A percentile compares a stretch with the other conserved stretches of the same genome.
phyloP scores from a whole-genome alignment of 179 eudicot genomes.

The Spergularia azorica region DNA sequence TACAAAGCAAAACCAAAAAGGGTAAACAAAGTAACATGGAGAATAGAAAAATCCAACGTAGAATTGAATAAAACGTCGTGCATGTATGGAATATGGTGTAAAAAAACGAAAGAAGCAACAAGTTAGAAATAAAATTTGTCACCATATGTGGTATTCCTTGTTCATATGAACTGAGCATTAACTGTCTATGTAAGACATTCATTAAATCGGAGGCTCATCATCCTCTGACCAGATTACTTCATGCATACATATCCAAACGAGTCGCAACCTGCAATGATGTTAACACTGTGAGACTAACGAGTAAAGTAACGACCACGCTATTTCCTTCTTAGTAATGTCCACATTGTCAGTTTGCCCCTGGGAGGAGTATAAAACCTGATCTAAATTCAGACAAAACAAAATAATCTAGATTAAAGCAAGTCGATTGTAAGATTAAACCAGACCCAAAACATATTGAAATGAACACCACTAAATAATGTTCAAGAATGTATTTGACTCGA shows the following conservation, averaged over 20 bases:
- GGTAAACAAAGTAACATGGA: neutral
- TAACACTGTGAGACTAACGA: neutral
- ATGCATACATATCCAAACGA: slow-evolving; percentile 2
- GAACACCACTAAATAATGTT: too few relatives aligned
- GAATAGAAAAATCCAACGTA: neutral
- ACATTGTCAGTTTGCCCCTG: too few relatives aligned
- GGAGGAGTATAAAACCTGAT: neutral
- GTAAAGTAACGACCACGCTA: neutral
- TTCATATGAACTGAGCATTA: slow-evolving; percentile 19
- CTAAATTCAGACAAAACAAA: neutral
- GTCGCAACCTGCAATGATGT: slow-evolving; percentile 23
- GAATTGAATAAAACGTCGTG: slow-evolving; percentile 3
- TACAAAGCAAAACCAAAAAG: neutral
- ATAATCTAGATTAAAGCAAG: neutral
- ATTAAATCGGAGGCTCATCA: slow-evolving; percentile 17
- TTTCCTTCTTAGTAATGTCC: too few relatives aligned
- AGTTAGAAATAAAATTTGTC: slow-evolving; percentile 30
- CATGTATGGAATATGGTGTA: slow-evolving; percentile 18
- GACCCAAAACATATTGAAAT: too few relatives aligned
- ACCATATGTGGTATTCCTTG: slow-evolving; percentile 34
- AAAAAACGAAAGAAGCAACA: slow-evolving; percentile 5
- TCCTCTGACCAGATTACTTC: neutral
- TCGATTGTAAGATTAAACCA: too few relatives aligned
- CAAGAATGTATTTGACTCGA: too few relatives aligned
- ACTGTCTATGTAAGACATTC: slow-evolving; percentile 30